Evolutionary conservation across 2,329 filamentous ascomycete species (phyloP), one percentile per base, ranked within the genome.

Genomic region (Paraphoma sp.): DNA sequence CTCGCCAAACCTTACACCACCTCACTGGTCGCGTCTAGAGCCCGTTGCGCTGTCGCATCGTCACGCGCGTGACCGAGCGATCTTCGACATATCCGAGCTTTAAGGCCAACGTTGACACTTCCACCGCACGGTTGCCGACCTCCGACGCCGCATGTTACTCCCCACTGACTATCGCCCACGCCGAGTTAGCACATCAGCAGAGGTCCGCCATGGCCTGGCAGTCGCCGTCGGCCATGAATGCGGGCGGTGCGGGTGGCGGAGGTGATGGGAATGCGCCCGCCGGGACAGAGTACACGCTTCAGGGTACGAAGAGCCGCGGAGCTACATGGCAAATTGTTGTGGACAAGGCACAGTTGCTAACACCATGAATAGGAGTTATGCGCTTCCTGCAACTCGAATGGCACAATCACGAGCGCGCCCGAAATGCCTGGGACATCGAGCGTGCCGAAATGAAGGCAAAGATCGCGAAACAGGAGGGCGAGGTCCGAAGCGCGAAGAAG

Each of bases 401-500:
- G 95, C 95, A 99, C 79, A 90, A 92, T 67, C 94, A 99, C 78
- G 95, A 99, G 80, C 91, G 95, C 79, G 95, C 97, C 75, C 88
- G 95, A 70, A 99, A 99, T 80, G 89, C 93, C 38, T 99, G 95
- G 95, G 95, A 99, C 79, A 99, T 99, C 75, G 95, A 99, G 79
- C 89, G 93, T 74, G 95, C 96, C 70, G 95, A 99, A 81, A 98
- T 99, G 95, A 97, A 96, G 82, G 93, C 92, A 66, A 89, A 96
- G 72, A 97, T 99, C 80, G 94, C 94, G 49, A 90, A 91, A 71
- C 86, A 98, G 63, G 95, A 99, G 79, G 95, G 95, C 52, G 92
- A 96, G 66, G 87, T 89, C 31, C 86, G 93, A 63, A 92, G 94
- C 65, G 89, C 91, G 48, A 95, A 96, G 78, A 90, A 91, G 59